phyloP scores from a whole-genome alignment of 208 protist species.

The Phytomonas serpens region DNA sequence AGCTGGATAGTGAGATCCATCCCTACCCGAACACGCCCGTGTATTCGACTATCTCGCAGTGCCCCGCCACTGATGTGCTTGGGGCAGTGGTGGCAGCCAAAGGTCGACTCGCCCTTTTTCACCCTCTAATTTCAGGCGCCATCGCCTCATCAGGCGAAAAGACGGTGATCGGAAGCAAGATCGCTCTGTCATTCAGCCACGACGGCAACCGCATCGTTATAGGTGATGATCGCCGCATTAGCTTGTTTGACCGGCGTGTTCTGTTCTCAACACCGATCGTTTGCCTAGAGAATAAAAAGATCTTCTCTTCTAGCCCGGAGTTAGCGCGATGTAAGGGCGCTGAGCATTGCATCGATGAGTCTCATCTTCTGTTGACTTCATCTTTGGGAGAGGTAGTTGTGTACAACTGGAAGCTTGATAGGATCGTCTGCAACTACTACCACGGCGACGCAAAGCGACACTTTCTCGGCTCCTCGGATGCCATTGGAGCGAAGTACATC shows the following conservation, averaged over 20 bases:
- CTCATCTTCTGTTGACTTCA: conserved; percentile 48
- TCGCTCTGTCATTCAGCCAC: conserved; percentile 35
- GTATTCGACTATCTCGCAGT: conserved; percentile 61
- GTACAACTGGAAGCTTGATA: conserved; percentile 23
- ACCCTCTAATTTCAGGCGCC: conserved; percentile 68
- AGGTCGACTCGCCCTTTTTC: conserved; percentile 54
- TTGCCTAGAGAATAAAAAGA: conserved; percentile 15
- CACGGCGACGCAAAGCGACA: conserved; percentile 43
- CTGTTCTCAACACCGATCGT: conserved; percentile 31
- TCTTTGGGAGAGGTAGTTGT: conserved; percentile 53
- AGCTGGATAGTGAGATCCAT: conserved; percentile 28
- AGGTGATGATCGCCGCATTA: conserved; percentile 48
- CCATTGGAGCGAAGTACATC: conserved; percentile 52
- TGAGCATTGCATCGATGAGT: conserved; percentile 28
- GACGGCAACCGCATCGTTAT: conserved; percentile 51
- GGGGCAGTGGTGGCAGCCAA: conserved; percentile 42
- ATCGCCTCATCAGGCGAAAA: conserved; percentile 47
- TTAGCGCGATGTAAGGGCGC: conserved; percentile 46
- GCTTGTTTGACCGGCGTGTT: conserved; percentile 50
- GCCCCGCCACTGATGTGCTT: conserved; percentile 50
- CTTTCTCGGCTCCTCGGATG: conserved; percentile 52
- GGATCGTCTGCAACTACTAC: conserved; percentile 41
- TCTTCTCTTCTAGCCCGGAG: conserved; percentile 34
- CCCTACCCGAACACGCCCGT: conserved; percentile 42
- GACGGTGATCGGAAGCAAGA: conserved; percentile 25